Evolutionary conservation across 768 basidiomycete genomes (phyloP), one percentile per base, ranked within the genome.

Genomic region (Butyriboletus loyo): DNA sequence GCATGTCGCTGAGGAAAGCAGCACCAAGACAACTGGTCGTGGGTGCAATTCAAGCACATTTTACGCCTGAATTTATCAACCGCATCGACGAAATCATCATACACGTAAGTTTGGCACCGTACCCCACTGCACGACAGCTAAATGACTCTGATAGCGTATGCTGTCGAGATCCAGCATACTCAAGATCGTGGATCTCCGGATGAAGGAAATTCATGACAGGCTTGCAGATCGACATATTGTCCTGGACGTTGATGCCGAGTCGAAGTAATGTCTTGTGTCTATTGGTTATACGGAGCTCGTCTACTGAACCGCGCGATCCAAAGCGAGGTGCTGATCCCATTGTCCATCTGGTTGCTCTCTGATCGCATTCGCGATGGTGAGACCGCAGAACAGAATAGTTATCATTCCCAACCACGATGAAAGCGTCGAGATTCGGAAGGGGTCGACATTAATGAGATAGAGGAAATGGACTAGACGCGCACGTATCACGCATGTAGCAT

Each of bases 41-140:
- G 81, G 77, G 78, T 52, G 80, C 91, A 7, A 90, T 96, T 51
- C 85, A 85, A 58, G 72, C 72, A 1, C 92, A 93, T 67, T 97
- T 96, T 77, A 89, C 90, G 35, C 94, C 94, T 1, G 94, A 98
- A 64, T 91, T 96, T 64, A 73, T 96, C 65, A 95, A 95, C 71
- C 84, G 93, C 55, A 83, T 96, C 36, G 93, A 96, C 64, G 87
- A 88, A 49, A 86, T 87, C 54, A 80, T 92, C 58, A 82, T 95
- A 56, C 95, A 78, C 66, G 73, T 75, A 58, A 68, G 71, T 70
- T 36, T 50, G 21, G 30, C 17, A 24, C 31, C 21, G 7, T 54
- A 17, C 31, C 24, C 28, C 31, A 5, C 7, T n/a, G 28, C 19
- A 25, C 58, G 24, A 45, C 3, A 2, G 61, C 58, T 55, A 55